These are phyloP conservation scores for Lodderomyces elongisporus DNA, from an alignment of 1,139 yeast species.

Conservation along the genomic window DNA sequence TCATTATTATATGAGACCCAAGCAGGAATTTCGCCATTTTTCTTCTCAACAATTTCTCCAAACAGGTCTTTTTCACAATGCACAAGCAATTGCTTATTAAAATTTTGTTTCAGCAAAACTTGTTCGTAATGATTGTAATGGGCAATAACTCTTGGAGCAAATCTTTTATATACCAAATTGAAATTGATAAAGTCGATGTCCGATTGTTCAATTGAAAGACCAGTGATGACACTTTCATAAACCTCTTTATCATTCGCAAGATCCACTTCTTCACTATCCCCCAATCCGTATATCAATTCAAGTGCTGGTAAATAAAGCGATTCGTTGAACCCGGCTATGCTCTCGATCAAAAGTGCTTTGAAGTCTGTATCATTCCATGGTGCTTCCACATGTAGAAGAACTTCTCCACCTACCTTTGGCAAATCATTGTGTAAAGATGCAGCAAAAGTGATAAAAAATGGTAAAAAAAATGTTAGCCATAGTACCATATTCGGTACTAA, in stretches of 20 bases:
- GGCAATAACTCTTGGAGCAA: conserved; percentile 60
- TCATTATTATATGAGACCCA: conserved; percentile 53
- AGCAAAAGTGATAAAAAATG: not conserved
- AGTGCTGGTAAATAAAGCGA: conserved; percentile 46
- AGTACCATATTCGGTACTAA: conserved; percentile 2
- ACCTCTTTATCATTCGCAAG: conserved; percentile 32
- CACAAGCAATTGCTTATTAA: conserved; percentile 11
- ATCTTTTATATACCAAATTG: conserved; percentile 47
- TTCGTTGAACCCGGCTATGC: conserved; percentile 46
- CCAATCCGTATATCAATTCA: conserved; percentile 29
- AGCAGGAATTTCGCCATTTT: conserved; percentile 28
- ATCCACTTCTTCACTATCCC: conserved; percentile 19
- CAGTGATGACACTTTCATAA: conserved; percentile 30
- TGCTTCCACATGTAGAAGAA: conserved; percentile 11
- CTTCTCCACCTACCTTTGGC: conserved; percentile 1
- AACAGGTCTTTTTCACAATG: conserved; percentile 34
- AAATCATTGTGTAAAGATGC: not conserved
- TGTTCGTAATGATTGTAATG: conserved; percentile 51
- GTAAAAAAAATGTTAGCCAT: conserved; percentile 1
- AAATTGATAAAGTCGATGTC: conserved; percentile 40
- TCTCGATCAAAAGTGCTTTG: conserved; percentile 49
- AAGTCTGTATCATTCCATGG: conserved; percentile 21
- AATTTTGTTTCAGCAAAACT: conserved; percentile 18
- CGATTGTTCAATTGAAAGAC: conserved; percentile 18
- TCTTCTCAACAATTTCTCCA: conserved; percentile 23